Percentiles rank a stretch among this genome's conserved stretches.
Evolutionary conservation across 257 asterid genomes (phyloP).

Genomic region (Haberlea rhodopensis): DNA sequence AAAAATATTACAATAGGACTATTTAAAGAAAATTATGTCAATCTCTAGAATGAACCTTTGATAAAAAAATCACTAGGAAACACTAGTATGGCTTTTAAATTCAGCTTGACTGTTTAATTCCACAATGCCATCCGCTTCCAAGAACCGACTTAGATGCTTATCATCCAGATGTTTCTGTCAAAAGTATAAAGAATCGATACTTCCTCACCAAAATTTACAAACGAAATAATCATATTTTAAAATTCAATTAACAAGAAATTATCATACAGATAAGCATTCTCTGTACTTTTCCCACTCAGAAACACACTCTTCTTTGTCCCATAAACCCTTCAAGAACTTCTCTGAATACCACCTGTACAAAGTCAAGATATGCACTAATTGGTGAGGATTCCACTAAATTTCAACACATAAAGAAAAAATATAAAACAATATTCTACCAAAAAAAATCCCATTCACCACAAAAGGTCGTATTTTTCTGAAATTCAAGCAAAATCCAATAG

Average conservation of each 20-base stretch:
- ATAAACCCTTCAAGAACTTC: constrained; percentile 86
- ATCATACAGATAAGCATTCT: constrained; percentile 72
- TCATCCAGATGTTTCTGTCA: constrained; percentile 84
- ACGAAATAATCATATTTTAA: constrained; percentile 11
- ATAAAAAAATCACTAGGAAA: constrained; percentile 32
- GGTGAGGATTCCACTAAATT: constrained; percentile 22
- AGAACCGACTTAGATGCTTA: constrained; percentile 74
- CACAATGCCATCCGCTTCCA: constrained; percentile 64
- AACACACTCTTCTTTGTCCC: constrained; percentile 74
- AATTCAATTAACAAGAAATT: constrained; percentile 20
- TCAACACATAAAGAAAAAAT: neutral
- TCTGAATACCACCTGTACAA: constrained; percentile 76
- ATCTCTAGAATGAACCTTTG: constrained; percentile 24
- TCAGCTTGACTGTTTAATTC: constrained; percentile 45
- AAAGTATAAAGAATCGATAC: constrained; percentile 1
- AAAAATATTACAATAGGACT: constrained; percentile 1
- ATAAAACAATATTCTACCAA: neutral
- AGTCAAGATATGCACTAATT: constrained; percentile 2
- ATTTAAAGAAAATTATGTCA: neutral
- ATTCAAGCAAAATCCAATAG: neutral
- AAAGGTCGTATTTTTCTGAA: constrained; percentile 16
- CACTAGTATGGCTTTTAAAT: constrained; percentile 28
- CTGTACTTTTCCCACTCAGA: constrained; percentile 82
- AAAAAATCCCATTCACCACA: constrained; percentile 5
- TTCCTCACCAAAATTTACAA: neutral